A percentile compares a stretch with the other conserved stretches of the same genome.
phyloP scores from a whole-genome alignment of 1,284 basidiomycete genomes.

The Spongiforma sp. region DNA sequence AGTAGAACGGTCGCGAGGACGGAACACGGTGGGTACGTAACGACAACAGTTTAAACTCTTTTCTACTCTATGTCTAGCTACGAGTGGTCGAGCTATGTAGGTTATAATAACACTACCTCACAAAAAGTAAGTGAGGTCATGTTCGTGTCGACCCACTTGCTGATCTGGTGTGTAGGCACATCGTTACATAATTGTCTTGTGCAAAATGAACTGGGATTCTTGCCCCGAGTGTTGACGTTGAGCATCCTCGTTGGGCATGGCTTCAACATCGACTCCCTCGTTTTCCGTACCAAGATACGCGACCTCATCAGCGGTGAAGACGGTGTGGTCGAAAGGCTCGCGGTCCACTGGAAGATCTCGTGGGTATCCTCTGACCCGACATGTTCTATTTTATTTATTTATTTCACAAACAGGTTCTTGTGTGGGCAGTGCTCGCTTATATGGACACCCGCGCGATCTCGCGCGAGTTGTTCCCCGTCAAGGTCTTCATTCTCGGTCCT shows the following conservation, averaged over 20 bases:
- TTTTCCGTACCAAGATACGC: slow-evolving; percentile 97
- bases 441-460: too few relatives aligned
- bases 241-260: too few relatives aligned
- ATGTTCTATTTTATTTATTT: not conserved
- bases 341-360: slow-evolving; percentile 92
- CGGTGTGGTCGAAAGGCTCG: slow-evolving; percentile 96
- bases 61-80: slow-evolving; percentile 64
- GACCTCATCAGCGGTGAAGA: slow-evolving; percentile 97
- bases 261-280: slow-evolving; percentile 99
- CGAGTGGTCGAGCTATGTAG: too few relatives aligned
- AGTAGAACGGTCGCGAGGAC: too few relatives aligned
- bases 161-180: slow-evolving; percentile 64
- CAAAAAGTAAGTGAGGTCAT: slow-evolving; percentile 90
- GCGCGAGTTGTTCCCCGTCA: slow-evolving; percentile 88
- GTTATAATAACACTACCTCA: slow-evolving; percentile 96
- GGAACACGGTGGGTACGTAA: too few relatives aligned
- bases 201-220: slow-evolving; percentile 98
- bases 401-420: slow-evolving; percentile 78
- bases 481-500: slow-evolving; percentile 95
- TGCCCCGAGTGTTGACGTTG: slow-evolving; percentile 98
- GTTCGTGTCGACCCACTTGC: not conserved
- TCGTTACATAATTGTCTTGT: slow-evolving; percentile 99
- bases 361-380: slow-evolving; percentile 44
- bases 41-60: too few relatives aligned
- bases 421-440: slow-evolving; percentile 97